phyloP scores from a whole-genome alignment of 768 basidiomycete species.

The Coprinellus micaceus region DNA sequence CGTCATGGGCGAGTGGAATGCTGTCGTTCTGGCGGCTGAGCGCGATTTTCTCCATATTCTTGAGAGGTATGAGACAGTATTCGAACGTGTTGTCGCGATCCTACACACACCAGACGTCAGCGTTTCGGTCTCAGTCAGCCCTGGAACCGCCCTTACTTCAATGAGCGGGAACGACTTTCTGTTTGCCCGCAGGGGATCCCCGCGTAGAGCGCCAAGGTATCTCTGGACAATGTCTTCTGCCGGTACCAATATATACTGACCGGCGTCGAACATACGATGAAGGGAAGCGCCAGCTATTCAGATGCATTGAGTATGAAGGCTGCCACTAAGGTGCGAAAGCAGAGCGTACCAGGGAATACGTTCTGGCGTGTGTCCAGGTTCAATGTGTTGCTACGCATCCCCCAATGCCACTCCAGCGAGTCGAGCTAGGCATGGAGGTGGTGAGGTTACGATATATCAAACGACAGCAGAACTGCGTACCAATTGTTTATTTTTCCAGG shows the following conservation, averaged over 20 bases:
- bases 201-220: not conserved
- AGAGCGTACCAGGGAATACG: constrained; percentile 8
- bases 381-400: constrained; percentile 7
- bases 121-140: not conserved
- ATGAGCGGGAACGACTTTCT: constrained; percentile 4
- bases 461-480: not conserved
- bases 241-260: constrained; percentile 2
- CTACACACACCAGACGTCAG: constrained; percentile 4
- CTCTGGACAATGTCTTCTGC: constrained; percentile 1
- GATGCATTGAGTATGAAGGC: constrained; percentile 5
- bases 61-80: constrained; percentile 8
- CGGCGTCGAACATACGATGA: not conserved
- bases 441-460: not conserved
- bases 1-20: not conserved
- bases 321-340: not conserved
- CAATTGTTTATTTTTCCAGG: not conserved
- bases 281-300: constrained; percentile 4
- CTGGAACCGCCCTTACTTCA: constrained; percentile 1
- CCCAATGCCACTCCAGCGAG: constrained; percentile 7
- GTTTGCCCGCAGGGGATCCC: not conserved
- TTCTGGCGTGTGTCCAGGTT: constrained; percentile 12
- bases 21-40: constrained; percentile 4
- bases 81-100: constrained; percentile 2
- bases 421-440: constrained; percentile 2
- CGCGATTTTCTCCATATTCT: constrained; percentile 4